Evolutionary conservation across 164 flowering plant genomes (phyloP).

Genomic region (Aristolochia fimbriata): DNA sequence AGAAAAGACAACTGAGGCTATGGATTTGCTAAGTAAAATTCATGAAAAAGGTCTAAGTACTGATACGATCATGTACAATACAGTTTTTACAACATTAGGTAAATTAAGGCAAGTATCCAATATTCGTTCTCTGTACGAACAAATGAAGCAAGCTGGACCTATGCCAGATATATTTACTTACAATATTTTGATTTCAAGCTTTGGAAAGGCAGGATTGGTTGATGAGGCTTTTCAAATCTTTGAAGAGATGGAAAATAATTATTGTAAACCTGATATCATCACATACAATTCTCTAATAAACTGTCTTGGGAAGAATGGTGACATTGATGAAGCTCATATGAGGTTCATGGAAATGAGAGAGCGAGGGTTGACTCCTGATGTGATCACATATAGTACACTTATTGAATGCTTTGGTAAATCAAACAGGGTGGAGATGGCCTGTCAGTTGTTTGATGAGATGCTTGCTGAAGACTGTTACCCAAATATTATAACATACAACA

Average conservation of each 20-base stretch:
- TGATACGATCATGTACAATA: constrained; percentile 74
- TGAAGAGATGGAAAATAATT: constrained; percentile 68
- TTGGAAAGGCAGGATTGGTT: constrained; percentile 66
- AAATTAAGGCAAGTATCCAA: constrained; percentile 54
- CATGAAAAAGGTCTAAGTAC: constrained; percentile 65
- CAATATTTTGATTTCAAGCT: constrained; percentile 77
- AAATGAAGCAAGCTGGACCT: constrained; percentile 77
- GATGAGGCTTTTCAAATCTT: constrained; percentile 58
- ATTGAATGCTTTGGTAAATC: constrained; percentile 96
- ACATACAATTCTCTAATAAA: constrained; percentile 87
- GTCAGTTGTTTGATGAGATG: constrained; percentile 77
- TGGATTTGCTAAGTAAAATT: constrained; percentile 62
- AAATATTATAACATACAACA: constrained; percentile 88
- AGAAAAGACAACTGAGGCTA: constrained; percentile 61
- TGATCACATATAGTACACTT: constrained; percentile 83
- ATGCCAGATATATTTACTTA: constrained; percentile 77
- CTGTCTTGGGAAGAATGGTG: constrained; percentile 84
- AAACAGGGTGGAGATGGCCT: constrained; percentile 76
- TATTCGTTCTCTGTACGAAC: constrained; percentile 55
- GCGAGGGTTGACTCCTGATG: constrained; percentile 84
- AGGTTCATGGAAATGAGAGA: constrained; percentile 89
- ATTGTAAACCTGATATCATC: constrained; percentile 63
- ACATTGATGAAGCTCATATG: constrained; percentile 94
- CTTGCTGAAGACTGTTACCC: constrained; percentile 64
- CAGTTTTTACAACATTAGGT: constrained; percentile 75